A percentile compares a stretch with the other conserved stretches of the same genome.
These are phyloP conservation scores for Phanerochaete carnosa DNA, from an alignment of 768 basidiomycete genomes.

Conservation along the genomic window DNA sequence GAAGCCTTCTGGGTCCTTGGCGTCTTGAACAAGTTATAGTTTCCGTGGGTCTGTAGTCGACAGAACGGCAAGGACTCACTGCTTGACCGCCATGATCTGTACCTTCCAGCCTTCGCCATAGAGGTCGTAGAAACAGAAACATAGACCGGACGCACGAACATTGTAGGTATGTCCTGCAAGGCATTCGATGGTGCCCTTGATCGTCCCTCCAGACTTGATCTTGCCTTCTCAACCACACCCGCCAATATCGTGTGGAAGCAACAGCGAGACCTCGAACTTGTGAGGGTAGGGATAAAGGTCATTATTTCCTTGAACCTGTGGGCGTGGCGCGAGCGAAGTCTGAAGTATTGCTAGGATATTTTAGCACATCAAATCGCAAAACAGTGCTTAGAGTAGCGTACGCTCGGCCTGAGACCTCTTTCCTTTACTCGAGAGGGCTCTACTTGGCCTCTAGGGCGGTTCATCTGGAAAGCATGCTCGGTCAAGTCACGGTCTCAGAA, in stretches of 20 bases:
- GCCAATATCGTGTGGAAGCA: slow-evolving; percentile 69
- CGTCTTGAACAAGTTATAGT: slow-evolving; percentile 46
- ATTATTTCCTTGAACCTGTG: slow-evolving; percentile 80
- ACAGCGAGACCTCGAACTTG: slow-evolving; percentile 90
- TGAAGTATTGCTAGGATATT: slow-evolving; percentile 85
- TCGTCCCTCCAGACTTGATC: slow-evolving; percentile 63
- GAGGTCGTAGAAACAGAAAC: slow-evolving; percentile 92
- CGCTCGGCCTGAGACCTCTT: slow-evolving; percentile 88
- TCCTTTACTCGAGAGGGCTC: slow-evolving; percentile 44
- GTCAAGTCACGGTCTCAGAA: too few species aligned
- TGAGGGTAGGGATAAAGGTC: slow-evolving; percentile 95
- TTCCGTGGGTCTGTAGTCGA: too few species aligned
- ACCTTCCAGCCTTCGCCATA: slow-evolving; percentile 90
- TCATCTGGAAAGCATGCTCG: too few species aligned
- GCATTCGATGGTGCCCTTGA: slow-evolving; percentile 53
- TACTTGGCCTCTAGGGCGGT: slow-evolving; percentile 33
- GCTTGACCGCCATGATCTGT: slow-evolving; percentile 89
- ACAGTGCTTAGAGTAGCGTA: slow-evolving; percentile 37
- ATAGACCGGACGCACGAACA: slow-evolving; percentile 77
- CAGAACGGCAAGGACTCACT: slow-evolving; percentile 43
- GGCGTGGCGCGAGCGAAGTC: slow-evolving; percentile 86
- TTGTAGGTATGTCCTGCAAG: slow-evolving; percentile 92
- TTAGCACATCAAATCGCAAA: background rate
- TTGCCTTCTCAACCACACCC: slow-evolving; percentile 72
- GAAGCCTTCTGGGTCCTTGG: slow-evolving; percentile 61